Evolutionary conservation across 331 rosid species (phyloP).

Genomic region (Telfairia occidentalis): DNA sequence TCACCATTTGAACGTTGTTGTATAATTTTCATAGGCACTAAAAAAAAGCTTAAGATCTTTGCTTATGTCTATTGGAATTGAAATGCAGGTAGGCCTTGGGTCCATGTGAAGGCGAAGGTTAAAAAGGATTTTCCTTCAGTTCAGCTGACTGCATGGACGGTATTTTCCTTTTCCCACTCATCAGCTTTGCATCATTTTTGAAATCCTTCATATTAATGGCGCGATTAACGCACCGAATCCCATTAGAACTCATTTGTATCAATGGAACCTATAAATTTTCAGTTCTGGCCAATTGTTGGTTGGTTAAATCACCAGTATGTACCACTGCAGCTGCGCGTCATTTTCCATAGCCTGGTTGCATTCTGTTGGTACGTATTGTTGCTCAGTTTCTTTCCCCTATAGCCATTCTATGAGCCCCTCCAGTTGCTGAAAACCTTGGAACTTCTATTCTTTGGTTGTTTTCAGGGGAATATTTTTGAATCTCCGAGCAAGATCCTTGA

Average conservation of each 20-base stretch:
- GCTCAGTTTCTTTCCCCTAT: neutral
- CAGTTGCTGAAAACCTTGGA: neutral
- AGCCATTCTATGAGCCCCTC: neutral
- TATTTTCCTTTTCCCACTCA: conserved; percentile 24
- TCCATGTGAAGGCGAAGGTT: conserved; percentile 67
- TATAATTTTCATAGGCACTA: neutral
- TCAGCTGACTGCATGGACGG: conserved; percentile 81
- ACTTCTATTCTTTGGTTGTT: neutral
- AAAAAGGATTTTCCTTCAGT: conserved; percentile 77
- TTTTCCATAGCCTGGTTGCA: conserved; percentile 66
- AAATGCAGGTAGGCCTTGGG: conserved; percentile 72
- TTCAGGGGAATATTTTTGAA: conserved; percentile 87
- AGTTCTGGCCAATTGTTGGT: conserved; percentile 85
- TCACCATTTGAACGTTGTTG: neutral
- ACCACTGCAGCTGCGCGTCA: conserved; percentile 79
- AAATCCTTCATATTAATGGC: neutral
- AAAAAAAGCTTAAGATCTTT: conserved; percentile 3
- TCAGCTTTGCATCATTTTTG: neutral
- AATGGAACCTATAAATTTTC: conserved; percentile 27
- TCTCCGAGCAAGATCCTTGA: conserved; percentile 54
- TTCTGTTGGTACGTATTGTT: conserved; percentile 53
- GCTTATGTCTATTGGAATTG: conserved; percentile 11
- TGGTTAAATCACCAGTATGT: conserved; percentile 81
- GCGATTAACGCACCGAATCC: neutral
- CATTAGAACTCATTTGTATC: neutral